Base-by-base conservation (phyloP, 139 green algal genomes). In the Coelastrella sp. region DNA sequence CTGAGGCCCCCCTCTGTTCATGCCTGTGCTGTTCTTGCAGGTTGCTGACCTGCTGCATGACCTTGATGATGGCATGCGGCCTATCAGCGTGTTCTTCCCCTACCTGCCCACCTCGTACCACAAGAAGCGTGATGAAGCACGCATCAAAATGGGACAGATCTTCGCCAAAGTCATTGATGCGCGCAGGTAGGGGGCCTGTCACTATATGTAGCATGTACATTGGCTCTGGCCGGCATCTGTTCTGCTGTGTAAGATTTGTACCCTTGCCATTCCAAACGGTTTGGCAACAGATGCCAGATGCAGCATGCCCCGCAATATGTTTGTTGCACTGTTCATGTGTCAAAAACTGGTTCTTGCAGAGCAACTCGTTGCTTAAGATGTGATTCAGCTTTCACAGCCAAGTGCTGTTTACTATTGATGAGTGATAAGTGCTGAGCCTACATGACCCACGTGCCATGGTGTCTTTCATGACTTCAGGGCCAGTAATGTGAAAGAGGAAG, bases 21-120 rank as follows among this genome's bases (percentile, higher is more conserved):
- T 78, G 16, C 73, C 13, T 78, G 17, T 11, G 7, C 73, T 80
- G 74, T 6, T 80, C 23, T 2, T 58, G 59, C 80, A 90, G 86
- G 97, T 99, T 74, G 92, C 96, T 0, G 85, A 95, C 60, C 94
- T 99, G 82, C 97, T 99, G 87, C 97, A 99, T 89, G 97, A 98
- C 87, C 94, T 99, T 64, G 98, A 99, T 88, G 95, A 96, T 76
- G 98, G 98, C 90, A 99, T 99, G 98, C 94, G 97, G 60, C 98
- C 98, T 65, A 95, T 99, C 85, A 98, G 96, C 13, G 96, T 99
- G 23, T 92, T 99, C 82, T 97, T 98, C 91, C 98, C 98, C 22
- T 99, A 99, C 92, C 92, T 98, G 60, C 98, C 98, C 66, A 99
- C 98, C 86, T 73, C 95, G 3, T 95, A 93, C 20, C 98, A 99